A percentile compares a stretch with the other conserved stretches of the same genome.
phyloP scores from a whole-genome alignment of 2,329 filamentous ascomycete genomes.

The Diaporthe capsici region DNA sequence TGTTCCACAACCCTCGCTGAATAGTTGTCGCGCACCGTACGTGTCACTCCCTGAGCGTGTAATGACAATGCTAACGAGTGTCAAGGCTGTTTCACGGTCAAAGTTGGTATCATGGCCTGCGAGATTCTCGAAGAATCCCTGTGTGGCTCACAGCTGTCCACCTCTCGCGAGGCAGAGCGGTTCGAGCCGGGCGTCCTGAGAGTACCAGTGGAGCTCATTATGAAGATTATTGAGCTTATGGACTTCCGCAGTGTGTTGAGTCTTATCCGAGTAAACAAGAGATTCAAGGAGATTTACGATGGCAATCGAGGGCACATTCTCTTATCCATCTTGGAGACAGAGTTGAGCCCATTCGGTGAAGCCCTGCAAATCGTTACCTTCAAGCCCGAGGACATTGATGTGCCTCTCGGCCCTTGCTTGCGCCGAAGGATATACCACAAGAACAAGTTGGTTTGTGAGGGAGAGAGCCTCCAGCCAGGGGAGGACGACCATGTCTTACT shows the following conservation, averaged over 20 bases:
- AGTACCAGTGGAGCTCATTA: conserved; percentile 62
- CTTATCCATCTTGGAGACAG: conserved; percentile 56
- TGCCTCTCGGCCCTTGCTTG: conserved; percentile 53
- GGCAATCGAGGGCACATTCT: conserved; percentile 59
- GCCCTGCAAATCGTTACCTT: conserved; percentile 64
- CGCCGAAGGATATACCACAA: conserved; percentile 57
- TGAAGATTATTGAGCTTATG: conserved; percentile 63
- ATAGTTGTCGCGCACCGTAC: not conserved
- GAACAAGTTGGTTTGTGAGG: conserved; percentile 52
- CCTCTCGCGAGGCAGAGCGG: not conserved
- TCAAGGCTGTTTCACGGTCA: not conserved
- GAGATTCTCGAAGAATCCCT: not conserved
- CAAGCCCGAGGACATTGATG: conserved; percentile 53
- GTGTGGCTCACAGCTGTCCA: not conserved
- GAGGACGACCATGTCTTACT: conserved; percentile 4
- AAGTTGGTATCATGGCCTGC: too few species aligned
- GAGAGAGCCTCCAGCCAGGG: conserved; percentile 5
- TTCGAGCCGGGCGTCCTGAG: conserved; percentile 45
- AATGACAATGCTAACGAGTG: not conserved
- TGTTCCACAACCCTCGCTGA: not conserved
- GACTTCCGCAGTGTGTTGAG: conserved; percentile 57
- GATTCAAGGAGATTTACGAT: conserved; percentile 57
- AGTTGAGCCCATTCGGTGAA: conserved; percentile 61
- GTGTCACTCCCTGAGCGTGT: not conserved
- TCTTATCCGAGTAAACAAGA: conserved; percentile 55